Evolutionary conservation across 169 alveolate genomes (phyloP).

Genomic region (Eimeria acervulina): DNA sequence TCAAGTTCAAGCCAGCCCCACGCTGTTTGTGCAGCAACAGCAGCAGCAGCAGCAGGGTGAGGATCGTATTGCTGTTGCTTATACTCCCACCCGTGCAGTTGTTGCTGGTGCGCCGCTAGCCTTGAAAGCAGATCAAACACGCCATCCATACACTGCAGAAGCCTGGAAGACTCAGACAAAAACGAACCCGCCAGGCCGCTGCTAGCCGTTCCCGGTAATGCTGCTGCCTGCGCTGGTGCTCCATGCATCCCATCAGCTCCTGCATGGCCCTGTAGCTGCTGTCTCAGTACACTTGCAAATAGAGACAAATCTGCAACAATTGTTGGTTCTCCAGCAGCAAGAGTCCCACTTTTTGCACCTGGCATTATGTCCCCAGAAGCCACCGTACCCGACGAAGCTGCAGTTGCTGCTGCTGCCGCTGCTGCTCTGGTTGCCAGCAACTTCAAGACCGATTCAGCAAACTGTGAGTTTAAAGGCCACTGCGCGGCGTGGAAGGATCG

Average conservation of each 20-base stretch:
- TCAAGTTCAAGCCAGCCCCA: slow-evolving; percentile 7
- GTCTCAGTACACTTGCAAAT: not conserved
- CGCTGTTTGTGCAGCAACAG: not conserved
- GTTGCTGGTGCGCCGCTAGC: slow-evolving; percentile 8
- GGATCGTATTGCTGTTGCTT: not conserved
- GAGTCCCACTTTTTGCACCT: not conserved
- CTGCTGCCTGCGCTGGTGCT: not conserved
- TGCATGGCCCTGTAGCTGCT: slow-evolving; percentile 19
- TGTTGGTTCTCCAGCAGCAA: not conserved
- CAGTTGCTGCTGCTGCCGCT: slow-evolving; percentile 30
- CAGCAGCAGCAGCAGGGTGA: not conserved
- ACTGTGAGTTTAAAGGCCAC: not conserved
- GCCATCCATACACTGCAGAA: slow-evolving; percentile 29
- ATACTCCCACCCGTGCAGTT: not conserved
- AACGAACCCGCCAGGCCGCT: not conserved
- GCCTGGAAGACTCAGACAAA: not conserved
- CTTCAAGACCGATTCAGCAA: slow-evolving; percentile 7
- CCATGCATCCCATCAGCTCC: not conserved
- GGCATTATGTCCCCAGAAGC: not conserved
- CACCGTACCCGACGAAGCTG: not conserved
- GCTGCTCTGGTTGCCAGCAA: not conserved
- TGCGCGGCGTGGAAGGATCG: not conserved
- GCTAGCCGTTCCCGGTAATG: not conserved
- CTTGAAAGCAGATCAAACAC: not conserved
- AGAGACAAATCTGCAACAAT: not conserved